These are phyloP conservation scores for Pseudocohnilembus persalinus DNA, from an alignment of 169 alveolate species.

Conservation along the genomic window DNA sequence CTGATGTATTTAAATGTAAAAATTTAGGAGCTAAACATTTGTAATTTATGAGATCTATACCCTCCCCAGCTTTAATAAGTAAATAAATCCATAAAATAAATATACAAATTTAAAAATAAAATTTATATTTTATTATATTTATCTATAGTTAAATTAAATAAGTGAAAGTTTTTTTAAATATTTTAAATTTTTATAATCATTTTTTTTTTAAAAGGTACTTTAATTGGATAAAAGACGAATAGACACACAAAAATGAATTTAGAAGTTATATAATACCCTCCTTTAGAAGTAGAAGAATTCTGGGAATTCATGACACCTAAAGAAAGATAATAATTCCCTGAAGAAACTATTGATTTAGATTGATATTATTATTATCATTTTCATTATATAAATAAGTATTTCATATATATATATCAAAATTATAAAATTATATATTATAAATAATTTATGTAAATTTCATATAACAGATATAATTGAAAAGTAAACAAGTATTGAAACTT, in stretches of 20 bases:
- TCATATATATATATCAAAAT: too few species aligned
- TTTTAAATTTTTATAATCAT: not conserved
- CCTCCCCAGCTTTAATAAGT: constrained; percentile 48
- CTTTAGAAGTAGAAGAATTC: constrained; percentile 60
- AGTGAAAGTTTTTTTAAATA: too few species aligned
- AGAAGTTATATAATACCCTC: constrained; percentile 48
- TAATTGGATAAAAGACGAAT: constrained; percentile 72
- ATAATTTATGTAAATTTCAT: too few species aligned
- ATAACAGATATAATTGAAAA: too few species aligned
- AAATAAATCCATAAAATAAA: not conserved
- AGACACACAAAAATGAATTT: constrained; percentile 62
- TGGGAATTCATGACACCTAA: constrained; percentile 54
- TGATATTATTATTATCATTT: not conserved
- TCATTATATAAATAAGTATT: too few species aligned
- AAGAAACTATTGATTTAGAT: not conserved
- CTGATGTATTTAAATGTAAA: constrained; percentile 43
- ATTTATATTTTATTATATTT: too few species aligned
- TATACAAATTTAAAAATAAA: too few species aligned
- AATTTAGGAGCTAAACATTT: constrained; percentile 66
- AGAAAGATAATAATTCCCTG: constrained; percentile 16
- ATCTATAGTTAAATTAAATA: too few species aligned
- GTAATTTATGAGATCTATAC: constrained; percentile 71
- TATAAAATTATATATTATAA: too few species aligned
- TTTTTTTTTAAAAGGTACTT: constrained; percentile 6
- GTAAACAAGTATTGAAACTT: too few species aligned